These are phyloP conservation scores for Fagus crenata DNA, from an alignment of 306 rosid genomes.

Conservation along the genomic window DNA sequence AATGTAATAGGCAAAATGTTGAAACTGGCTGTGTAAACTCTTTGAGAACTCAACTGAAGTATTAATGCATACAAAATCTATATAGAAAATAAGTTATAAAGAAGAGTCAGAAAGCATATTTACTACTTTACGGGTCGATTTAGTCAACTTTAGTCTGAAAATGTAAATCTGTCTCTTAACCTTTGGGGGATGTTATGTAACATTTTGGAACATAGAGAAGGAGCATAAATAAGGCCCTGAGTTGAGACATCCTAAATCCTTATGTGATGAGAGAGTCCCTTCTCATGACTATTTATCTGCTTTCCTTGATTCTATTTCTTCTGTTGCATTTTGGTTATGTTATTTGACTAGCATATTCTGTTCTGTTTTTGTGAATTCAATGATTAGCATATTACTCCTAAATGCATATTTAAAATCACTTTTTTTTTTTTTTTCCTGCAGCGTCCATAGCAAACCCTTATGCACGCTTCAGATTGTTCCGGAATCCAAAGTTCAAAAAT, in stretches of 20 bases:
- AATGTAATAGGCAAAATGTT: background rate
- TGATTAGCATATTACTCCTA: slow-evolving; percentile 8
- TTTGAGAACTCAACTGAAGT: background rate
- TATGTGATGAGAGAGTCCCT: background rate
- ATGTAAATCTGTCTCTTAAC: background rate
- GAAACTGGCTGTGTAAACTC: background rate
- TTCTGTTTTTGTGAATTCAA: slow-evolving; percentile 6
- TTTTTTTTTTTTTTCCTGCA: slow-evolving; percentile 40
- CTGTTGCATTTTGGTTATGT: slow-evolving; percentile 17
- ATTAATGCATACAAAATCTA: background rate
- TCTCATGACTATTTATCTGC: slow-evolving; percentile 5
- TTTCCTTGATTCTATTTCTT: slow-evolving; percentile 12
- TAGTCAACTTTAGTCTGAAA: background rate
- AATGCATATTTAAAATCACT: slow-evolving; percentile 23
- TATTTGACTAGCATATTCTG: slow-evolving; percentile 14
- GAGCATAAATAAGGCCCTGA: background rate
- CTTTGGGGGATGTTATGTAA: background rate
- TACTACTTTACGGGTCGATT: background rate
- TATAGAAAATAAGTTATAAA: background rate
- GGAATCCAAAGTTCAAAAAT: slow-evolving; percentile 57
- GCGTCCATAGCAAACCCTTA: slow-evolving; percentile 61
- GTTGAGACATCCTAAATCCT: background rate
- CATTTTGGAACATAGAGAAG: background rate
- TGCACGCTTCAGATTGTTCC: slow-evolving; percentile 29
- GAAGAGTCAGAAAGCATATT: background rate